Evolutionary conservation across 2,329 filamentous ascomycete genomes (phyloP).

Genomic region (Stagonosporopsis rhizophila): DNA sequence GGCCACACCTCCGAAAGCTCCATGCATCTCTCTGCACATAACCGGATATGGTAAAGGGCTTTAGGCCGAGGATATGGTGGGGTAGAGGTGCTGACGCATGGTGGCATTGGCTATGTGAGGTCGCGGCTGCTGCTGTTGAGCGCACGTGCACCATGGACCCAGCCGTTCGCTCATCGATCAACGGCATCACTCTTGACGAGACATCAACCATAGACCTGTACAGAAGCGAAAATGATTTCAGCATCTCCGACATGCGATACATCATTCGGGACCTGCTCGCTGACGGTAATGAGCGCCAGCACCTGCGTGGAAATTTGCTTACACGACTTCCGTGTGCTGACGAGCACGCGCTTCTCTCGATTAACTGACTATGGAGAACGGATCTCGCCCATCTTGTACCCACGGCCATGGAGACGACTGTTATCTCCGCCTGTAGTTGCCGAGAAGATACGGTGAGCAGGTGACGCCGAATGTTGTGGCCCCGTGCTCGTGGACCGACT

Average conservation of each 20-base stretch:
- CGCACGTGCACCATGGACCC: constrained; percentile 1
- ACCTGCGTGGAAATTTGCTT: constrained; percentile 6
- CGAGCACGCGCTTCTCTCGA: constrained; percentile 3
- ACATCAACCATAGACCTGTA: not conserved
- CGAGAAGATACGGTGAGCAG: constrained; percentile 20
- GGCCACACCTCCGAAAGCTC: not conserved
- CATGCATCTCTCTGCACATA: not conserved
- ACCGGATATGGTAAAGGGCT: not conserved
- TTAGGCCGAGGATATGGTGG: not conserved
- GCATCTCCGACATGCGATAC: not conserved
- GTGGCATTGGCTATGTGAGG: not conserved
- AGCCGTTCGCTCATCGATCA: not conserved
- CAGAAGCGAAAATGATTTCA: not conserved
- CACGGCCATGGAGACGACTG: constrained; percentile 13
- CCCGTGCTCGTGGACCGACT: constrained; percentile 9
- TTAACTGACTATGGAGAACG: constrained; percentile 11
- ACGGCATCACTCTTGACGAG: not conserved
- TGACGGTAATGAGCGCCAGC: constrained; percentile 6
- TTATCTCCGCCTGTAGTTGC: not conserved
- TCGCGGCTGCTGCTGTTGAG: not conserved
- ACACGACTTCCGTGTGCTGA: constrained; percentile 4
- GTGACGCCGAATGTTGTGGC: constrained; percentile 15
- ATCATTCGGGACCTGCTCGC: not conserved
- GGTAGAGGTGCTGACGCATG: not conserved
- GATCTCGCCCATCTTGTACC: constrained; percentile 7